Base-by-base conservation (phyloP, 2,329 filamentous ascomycete genomes). In the Penicillium carneum region DNA sequence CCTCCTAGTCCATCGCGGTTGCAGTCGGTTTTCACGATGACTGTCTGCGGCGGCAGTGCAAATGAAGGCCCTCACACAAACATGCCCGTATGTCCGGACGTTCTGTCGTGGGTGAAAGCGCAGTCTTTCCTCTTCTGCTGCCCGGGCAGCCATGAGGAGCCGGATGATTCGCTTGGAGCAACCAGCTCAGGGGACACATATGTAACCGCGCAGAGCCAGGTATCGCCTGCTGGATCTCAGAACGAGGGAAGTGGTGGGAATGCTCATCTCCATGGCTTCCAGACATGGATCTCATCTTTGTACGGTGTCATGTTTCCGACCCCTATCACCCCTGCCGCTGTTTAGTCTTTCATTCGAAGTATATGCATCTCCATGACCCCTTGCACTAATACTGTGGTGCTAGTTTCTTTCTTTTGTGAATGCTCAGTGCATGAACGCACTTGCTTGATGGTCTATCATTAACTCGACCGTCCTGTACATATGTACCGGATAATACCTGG, bases 181-280 rank as follows among this genome's bases (percentile, higher is more conserved):
- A 50, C 56, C 38, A 48, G 34, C 10, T 68, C 65, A 4, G 54
- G 33, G 4, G 65, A 67, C 12, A 67, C 65, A 39, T 68, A 69
- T 53, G 20, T 50, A n/a, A 69, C 67, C 23, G 65, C 67, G 9
- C 54, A n/a, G 3, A 66, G 58, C 29, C 61, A 50, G 9, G 8
- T 29, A 18, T 62, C 59, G n/a, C 43, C 51, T 31, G 14, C 23
- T 31, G 51, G 5, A 20, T 60, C 36, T 38, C 57, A 60, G 12
- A 49, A 38, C 23, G 57, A 31, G 7, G 31, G 7, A 9, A 14
- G 16, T 10, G 51, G 18, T 9, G 36, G 3, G 8, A 31, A 47
- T 31, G 11, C 20, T 7, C 29, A 10, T 29, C 4, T 38, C 2
- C 31, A 48, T 9, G 34, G 20, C 2, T 20, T 60, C 12, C 57